Percentiles rank a stretch among this genome's conserved stretches.
Conservation (phyloP, 495 filamentous ascomycete genomes). For the Aspergillus incahuasiensis region DNA sequence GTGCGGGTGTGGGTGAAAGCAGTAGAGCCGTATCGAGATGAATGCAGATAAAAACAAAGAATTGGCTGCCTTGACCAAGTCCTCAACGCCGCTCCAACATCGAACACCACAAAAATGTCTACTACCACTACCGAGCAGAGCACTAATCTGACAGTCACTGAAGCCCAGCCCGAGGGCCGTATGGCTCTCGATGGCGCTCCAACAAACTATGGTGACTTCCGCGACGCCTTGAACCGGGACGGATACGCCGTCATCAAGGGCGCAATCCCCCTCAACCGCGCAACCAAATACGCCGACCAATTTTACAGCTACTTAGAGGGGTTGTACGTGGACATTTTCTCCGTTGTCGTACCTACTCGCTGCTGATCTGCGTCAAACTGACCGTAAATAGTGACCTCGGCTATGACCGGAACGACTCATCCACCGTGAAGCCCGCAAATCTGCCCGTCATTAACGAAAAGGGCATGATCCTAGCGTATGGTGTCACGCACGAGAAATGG, state of each 20-base stretch:
- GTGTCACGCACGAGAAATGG: slow-evolving; percentile 39
- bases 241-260: slow-evolving; percentile 45
- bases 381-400: slow-evolving; percentile 17
- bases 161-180: background rate
- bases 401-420: slow-evolving; percentile 28
- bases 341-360: too few relatives aligned
- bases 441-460: slow-evolving; percentile 41
- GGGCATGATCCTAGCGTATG: slow-evolving; percentile 39
- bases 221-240: slow-evolving; percentile 32
- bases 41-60: background rate
- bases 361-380: too few relatives aligned
- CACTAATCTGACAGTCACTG: background rate
- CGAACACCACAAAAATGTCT: background rate
- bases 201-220: slow-evolving; percentile 26
- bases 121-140: background rate
- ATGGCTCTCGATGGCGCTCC: slow-evolving; percentile 27
- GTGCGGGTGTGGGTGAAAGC: too few relatives aligned
- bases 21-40: too few relatives aligned
- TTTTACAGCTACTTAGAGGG: slow-evolving; percentile 36
- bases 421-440: slow-evolving; percentile 29
- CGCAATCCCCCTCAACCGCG: slow-evolving; percentile 36
- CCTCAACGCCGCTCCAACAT: background rate
- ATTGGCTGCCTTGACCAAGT: background rate
- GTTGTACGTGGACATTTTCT: slow-evolving; percentile 19
- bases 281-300: slow-evolving; percentile 23